Base-by-base conservation (phyloP, 345 rosid genomes). In the Microthlaspi erraticum region DNA sequence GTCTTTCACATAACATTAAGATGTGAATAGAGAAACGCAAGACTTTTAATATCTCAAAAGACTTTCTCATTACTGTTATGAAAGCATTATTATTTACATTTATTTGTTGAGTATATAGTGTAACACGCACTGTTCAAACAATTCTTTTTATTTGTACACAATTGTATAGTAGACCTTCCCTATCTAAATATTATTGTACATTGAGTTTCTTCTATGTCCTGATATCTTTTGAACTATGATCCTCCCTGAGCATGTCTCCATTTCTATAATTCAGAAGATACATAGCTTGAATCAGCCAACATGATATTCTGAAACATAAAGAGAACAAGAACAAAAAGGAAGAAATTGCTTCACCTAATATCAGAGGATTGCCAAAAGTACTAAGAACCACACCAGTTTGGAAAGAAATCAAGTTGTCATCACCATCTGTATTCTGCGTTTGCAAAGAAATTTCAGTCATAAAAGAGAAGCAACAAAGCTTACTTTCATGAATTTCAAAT, bases 201-300 rank as follows among this genome's bases (percentile, higher is more conserved):
- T 59, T 43, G 43, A 44, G 73, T 52, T 51, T 60, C 63, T 52
- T 17, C 68, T 60, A 10, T 74, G 62, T 74, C 59, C 78, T 53
- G 20, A 52, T 66, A 66, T 52, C 48, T 67, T 59, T 67, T 58
- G 11, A 66, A 59, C 64, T 60, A 60, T 16, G 19, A 44, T 61
- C 68, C 64, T 33, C 64, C 56, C 55, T 68, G 78, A 68, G 51
- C 64, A 60, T 60, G 59, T 68, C 74, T 43, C 10, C 69, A 53
- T 75, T 44, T 32, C 66, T 49, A 12, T 13, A 36, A 63, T 31
- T 19, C 52, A 61, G n/a, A 75, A 75, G 32, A 46, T 39, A 64
- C n/a, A n/a, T 61, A 48, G 45, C 12, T 76, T 69, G 79, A 56
- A 56, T 70, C 56, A 63, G 66, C 51, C 26, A 49, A 33, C 53